Conservation (phyloP, 495 filamentous ascomycete species). For the Daldinia decipiens region DNA sequence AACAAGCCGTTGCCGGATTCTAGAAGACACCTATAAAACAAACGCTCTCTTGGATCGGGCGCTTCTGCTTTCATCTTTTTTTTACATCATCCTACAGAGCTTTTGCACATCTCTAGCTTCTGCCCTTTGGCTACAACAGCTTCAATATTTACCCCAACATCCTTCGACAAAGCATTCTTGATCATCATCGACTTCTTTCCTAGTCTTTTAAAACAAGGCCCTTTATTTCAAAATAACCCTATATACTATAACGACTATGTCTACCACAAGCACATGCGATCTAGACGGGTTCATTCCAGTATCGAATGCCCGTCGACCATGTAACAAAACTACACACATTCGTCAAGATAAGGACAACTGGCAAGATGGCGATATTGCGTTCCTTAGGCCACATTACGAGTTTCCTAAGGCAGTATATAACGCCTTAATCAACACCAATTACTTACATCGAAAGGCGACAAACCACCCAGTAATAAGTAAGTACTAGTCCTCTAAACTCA, state of each 20-base stretch:
- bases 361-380: slow-evolving; percentile 47
- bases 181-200: neutral
- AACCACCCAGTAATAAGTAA: slow-evolving; percentile 48
- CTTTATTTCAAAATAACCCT: neutral
- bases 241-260: neutral
- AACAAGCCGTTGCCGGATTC: neutral
- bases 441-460: slow-evolving; percentile 37
- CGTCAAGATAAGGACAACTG: slow-evolving; percentile 18
- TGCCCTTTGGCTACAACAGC: neutral
- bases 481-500: neutral
- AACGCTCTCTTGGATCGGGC: neutral
- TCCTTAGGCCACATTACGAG: slow-evolving; percentile 28
- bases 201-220: neutral
- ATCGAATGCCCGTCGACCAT: neutral
- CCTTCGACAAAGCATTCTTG: too few species aligned
- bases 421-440: slow-evolving; percentile 27
- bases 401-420: slow-evolving; percentile 23
- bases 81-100: neutral
- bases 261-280: neutral
- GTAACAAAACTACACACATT: neutral
- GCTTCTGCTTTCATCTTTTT: neutral
- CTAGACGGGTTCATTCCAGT: neutral
- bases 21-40: neutral
- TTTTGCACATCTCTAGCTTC: neutral
- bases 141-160: neutral